These are phyloP conservation scores for Staphylotrichum tortipilum DNA, from an alignment of 495 filamentous ascomycete genomes.

Conservation along the genomic window DNA sequence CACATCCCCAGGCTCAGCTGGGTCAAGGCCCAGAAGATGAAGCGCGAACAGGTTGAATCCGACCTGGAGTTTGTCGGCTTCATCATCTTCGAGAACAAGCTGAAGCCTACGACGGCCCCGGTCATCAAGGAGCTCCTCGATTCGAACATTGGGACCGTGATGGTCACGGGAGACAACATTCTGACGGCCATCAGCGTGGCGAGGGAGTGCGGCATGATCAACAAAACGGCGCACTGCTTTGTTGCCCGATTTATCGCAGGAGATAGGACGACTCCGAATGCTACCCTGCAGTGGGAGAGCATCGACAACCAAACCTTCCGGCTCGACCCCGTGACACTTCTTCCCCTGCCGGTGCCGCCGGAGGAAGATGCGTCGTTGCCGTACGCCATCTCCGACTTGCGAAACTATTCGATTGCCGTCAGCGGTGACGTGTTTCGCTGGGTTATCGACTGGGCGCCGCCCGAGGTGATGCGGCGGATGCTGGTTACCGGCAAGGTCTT, in stretches of 20 bases:
- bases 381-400: conserved; percentile 66
- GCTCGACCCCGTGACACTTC: conserved; percentile 68
- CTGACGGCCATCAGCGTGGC: conserved; percentile 95
- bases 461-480: conserved; percentile 71
- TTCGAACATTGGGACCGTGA: conserved; percentile 81
- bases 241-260: conserved; percentile 81
- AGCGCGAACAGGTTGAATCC: conserved; percentile 71
- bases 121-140: conserved; percentile 76
- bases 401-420: conserved; percentile 80
- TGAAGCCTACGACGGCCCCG: conserved; percentile 71
- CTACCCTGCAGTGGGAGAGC: conserved; percentile 78
- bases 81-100: conserved; percentile 97
- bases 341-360: conserved; percentile 60
- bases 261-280: conserved; percentile 57
- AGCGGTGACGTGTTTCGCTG: conserved; percentile 93
- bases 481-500: conserved; percentile 89
- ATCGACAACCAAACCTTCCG: conserved; percentile 71
- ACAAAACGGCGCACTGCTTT: conserved; percentile 75
- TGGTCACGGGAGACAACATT: conserved; percentile 99
- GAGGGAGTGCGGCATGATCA: conserved; percentile 79
- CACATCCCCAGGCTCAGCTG: conserved; percentile 78
- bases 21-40: conserved; percentile 92
- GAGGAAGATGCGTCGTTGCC: conserved; percentile 75
- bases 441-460: conserved; percentile 81
- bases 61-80: conserved; percentile 84